These are phyloP conservation scores for Polytolypa hystricis DNA, from an alignment of 2,329 filamentous ascomycete species.

Conservation along the genomic window DNA sequence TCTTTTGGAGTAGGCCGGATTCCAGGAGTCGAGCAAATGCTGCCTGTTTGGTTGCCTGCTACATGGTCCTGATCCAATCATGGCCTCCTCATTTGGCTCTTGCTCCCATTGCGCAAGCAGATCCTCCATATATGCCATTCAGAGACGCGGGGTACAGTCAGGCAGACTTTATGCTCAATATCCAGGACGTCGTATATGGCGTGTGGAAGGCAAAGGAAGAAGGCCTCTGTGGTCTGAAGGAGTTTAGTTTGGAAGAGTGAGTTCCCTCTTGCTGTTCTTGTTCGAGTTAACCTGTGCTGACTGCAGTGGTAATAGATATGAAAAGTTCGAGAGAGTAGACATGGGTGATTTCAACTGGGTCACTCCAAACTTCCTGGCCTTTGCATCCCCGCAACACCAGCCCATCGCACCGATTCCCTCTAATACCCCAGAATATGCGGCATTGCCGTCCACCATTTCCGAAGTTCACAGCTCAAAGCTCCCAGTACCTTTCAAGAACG, in stretches of 20 bases:
- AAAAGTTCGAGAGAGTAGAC: conserved; percentile 88
- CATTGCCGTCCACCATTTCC: conserved; percentile 63
- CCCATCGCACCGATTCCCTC: conserved; percentile 62
- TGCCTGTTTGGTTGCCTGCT: conserved; percentile 87
- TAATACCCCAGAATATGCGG: conserved; percentile 60
- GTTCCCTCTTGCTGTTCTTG: conserved; percentile 19
- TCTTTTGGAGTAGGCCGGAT: conserved; percentile 92
- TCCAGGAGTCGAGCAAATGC: conserved; percentile 82
- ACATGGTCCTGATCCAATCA: conserved; percentile 96
- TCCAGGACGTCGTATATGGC: conserved; percentile 95
- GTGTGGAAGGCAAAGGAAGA: conserved; percentile 99
- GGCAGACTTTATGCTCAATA: conserved; percentile 88
- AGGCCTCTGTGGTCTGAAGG: conserved; percentile 77
- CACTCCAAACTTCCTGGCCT: conserved; percentile 86
- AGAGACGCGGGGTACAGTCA: conserved; percentile 96
- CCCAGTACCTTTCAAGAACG: conserved; percentile 87
- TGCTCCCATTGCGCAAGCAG: conserved; percentile 89
- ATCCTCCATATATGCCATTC: conserved; percentile 97
- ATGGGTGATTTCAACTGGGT: conserved; percentile 99
- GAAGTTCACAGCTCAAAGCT: conserved; percentile 62
- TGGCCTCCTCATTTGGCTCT: conserved; percentile 95
- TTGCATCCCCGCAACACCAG: conserved; percentile 82
- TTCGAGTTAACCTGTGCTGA: background rate
- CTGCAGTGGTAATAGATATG: conserved; percentile 54
- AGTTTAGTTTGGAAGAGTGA: conserved; percentile 86